These are phyloP conservation scores for Penicillium sp. DNA, from an alignment of 2,329 filamentous ascomycete genomes.

Conservation along the genomic window DNA sequence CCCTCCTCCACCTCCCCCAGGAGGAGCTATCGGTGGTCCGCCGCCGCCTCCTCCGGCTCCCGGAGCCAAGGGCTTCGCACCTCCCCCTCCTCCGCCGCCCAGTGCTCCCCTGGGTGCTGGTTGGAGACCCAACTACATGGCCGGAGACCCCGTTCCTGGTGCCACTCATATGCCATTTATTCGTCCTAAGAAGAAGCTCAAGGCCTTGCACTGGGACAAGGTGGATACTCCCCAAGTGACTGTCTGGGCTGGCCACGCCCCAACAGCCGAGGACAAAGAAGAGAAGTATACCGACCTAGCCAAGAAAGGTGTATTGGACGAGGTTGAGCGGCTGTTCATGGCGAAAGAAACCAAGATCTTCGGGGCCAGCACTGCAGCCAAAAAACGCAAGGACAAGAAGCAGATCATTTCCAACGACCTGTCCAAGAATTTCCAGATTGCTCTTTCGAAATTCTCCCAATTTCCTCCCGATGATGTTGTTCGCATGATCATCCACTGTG, in stretches of 20 bases:
- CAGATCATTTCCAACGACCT: constrained; percentile 91
- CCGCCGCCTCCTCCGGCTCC: constrained; percentile 45
- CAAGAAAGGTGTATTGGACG: constrained; percentile 91
- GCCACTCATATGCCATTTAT: constrained; percentile 74
- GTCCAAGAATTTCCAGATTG: constrained; percentile 88
- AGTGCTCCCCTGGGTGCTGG: constrained; percentile 58
- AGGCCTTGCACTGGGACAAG: constrained; percentile 99
- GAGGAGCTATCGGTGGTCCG: constrained; percentile 33
- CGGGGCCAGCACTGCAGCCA: constrained; percentile 60
- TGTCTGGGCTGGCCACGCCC: constrained; percentile 85
- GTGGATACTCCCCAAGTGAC: constrained; percentile 89
- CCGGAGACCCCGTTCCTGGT: constrained; percentile 58
- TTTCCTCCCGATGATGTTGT: constrained; percentile 80
- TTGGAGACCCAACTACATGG: constrained; percentile 70
- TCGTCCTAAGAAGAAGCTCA: constrained; percentile 88
- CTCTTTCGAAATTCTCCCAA: constrained; percentile 89
- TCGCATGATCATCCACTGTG: constrained; percentile 93
- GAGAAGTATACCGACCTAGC: constrained; percentile 94
- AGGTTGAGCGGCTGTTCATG: constrained; percentile 96
- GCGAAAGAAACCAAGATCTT: constrained; percentile 94
- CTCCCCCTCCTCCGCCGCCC: constrained; percentile 65
- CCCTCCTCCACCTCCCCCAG: constrained; percentile 49
- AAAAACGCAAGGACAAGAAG: constrained; percentile 93
- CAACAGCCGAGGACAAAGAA: constrained; percentile 85
- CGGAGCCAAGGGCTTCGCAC: constrained; percentile 42